Base-by-base conservation (phyloP, 768 basidiomycete genomes). In the Mycena vulgaris region DNA sequence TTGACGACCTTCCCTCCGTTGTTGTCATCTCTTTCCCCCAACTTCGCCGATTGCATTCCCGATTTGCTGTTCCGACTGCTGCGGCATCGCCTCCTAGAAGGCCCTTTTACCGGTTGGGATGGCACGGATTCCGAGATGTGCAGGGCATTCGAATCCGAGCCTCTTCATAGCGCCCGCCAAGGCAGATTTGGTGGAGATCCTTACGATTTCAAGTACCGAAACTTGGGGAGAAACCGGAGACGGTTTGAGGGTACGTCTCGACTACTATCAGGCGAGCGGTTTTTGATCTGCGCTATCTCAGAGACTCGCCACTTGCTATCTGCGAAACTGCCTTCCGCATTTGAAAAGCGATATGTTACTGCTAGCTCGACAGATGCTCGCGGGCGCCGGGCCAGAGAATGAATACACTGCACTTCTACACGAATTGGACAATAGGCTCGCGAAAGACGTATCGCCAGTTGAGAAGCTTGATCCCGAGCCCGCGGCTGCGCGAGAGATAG, bases 41-140 rank as follows among this genome's bases (percentile, higher is more conserved):
- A 77, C 52, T 78, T 82, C 74, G 77, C 80, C 76, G 75, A 75
- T 19, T 75, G 80, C 68, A 72, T 84, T 40, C 78, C 74, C 25
- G 70, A 75, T 58, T 69, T 86, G 42, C 79, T 79, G 9, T 82
- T 81, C 68, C 82, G 79, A 47, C 76, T 88, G 16, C 65, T 90
- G 23, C 81, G 83, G 27, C 78, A 83, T 51, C 84, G 86, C 59
- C 75, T 93, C 45, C 79, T 83, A 59, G 81, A 83, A 42, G 85
- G 84, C 2, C 80, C 84, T 23, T 79, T 76, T 33, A 72, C 77
- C 6, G 80, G 78, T 2, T 87, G 86, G 83, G 78, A 79, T 13
- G 63, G 60, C 16, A 64, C 83, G 49, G 85, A 88, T 67, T 21
- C 66, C 8, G 74, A 75, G 31, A 71, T 83, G 19, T 40, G 71